Evolutionary conservation across 2,329 filamentous ascomycete genomes (phyloP).

Genomic region (Fusarium brachygibbosum): DNA sequence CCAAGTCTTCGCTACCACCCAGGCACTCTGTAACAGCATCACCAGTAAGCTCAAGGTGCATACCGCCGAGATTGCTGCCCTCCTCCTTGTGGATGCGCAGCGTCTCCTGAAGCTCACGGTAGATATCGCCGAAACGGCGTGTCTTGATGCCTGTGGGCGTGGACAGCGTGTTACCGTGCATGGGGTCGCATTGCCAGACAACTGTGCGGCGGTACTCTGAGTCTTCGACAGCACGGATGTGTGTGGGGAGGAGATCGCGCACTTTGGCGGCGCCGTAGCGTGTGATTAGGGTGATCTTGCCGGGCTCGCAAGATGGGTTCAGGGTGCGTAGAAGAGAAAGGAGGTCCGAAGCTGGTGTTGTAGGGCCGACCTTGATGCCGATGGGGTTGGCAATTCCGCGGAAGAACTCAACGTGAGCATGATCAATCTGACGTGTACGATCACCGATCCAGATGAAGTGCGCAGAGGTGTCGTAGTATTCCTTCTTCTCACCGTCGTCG

Average conservation of each 20-base stretch:
- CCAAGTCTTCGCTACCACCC: conserved; percentile 87
- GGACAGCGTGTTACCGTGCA: conserved; percentile 86
- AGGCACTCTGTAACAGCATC: conserved; percentile 97
- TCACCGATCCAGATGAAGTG: conserved; percentile 99
- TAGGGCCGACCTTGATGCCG: conserved; percentile 94
- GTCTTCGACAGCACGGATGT: conserved; percentile 89
- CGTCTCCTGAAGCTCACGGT: conserved; percentile 86
- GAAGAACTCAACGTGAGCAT: conserved; percentile 97
- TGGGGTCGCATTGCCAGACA: conserved; percentile 98
- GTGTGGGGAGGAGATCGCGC: conserved; percentile 78
- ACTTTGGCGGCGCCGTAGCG: conserved; percentile 90
- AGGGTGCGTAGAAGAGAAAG: conserved; percentile 84
- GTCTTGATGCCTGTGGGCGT: conserved; percentile 90
- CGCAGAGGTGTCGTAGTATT: conserved; percentile 93
- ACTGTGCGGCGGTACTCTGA: conserved; percentile 77
- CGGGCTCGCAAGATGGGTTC: conserved; percentile 84
- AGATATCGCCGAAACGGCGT: conserved; percentile 88
- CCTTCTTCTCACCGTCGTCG: conserved; percentile 58
- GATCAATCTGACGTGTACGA: conserved; percentile 91
- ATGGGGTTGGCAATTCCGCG: conserved; percentile 96
- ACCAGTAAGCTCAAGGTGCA: conserved; percentile 95
- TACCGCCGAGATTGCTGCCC: conserved; percentile 89
- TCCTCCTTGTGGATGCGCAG: conserved; percentile 86
- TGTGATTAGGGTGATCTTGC: conserved; percentile 96
- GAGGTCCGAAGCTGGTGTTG: conserved; percentile 82